A percentile compares a stretch with the other conserved stretches of the same genome.
phyloP scores from a whole-genome alignment of 2,329 filamentous ascomycete species.

The Aurifilum marmelostoma region DNA sequence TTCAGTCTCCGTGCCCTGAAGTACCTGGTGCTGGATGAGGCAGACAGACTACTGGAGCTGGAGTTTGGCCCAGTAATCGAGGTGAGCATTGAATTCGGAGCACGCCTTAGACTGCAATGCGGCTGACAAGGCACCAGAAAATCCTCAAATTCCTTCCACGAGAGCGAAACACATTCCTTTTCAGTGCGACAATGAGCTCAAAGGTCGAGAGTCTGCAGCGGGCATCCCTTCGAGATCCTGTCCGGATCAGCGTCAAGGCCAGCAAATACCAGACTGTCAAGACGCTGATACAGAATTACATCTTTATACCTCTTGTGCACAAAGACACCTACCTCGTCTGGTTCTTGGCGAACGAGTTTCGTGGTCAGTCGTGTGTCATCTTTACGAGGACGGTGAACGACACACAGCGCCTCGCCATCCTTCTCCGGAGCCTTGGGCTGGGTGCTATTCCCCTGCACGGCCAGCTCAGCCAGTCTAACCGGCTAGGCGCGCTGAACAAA shows the following conservation, averaged over 20 bases:
- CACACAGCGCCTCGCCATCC: constrained; percentile 80
- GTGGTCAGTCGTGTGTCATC: constrained; percentile 84
- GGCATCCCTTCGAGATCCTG: constrained; percentile 81
- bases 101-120: too few relatives aligned
- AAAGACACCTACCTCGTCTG: constrained; percentile 92
- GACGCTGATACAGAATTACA: constrained; percentile 81
- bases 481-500: constrained; percentile 86
- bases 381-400: constrained; percentile 94
- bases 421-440: constrained; percentile 84
- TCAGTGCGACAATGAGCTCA: constrained; percentile 90
- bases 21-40: constrained; percentile 94
- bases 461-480: constrained; percentile 83
- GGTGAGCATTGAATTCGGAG: constrained; percentile 67
- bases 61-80: constrained; percentile 93
- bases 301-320: constrained; percentile 82
- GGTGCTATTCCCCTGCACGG: constrained; percentile 92
- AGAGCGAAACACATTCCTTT: constrained; percentile 81
- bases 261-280: constrained; percentile 91
- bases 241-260: constrained; percentile 78
- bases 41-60: constrained; percentile 80
- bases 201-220: constrained; percentile 93
- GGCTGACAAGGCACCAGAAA: constrained; percentile 57
- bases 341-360: constrained; percentile 76
- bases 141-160: constrained; percentile 86
- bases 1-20: constrained; percentile 83